Percentiles rank a stretch among this genome's conserved stretches.
Evolutionary conservation across 139 green algal species (phyloP).

Genomic region (Picocystis salinarum): DNA sequence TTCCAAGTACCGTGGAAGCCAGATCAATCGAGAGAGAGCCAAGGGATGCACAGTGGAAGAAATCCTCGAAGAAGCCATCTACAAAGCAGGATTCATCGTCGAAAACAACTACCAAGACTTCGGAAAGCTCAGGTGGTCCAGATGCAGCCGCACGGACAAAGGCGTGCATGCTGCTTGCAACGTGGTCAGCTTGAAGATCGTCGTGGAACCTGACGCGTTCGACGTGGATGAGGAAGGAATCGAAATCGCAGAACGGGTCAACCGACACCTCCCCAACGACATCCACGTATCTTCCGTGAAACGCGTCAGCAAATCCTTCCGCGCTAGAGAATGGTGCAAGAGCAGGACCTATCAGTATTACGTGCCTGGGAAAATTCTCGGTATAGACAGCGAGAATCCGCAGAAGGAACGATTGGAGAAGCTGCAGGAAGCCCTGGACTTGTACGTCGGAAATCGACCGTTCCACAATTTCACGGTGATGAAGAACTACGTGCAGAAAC

Average conservation of each 20-base stretch:
- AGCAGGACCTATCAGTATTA: constrained; percentile 28
- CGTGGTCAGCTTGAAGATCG: constrained; percentile 27
- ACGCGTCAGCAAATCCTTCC: constrained; percentile 19
- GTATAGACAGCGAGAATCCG: constrained; percentile 6
- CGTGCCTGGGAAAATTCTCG: constrained; percentile 12
- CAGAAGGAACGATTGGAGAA: constrained; percentile 4
- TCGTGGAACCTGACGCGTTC: constrained; percentile 13
- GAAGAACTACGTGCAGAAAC: too few relatives aligned
- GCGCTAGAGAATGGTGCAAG: constrained; percentile 16
- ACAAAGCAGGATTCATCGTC: constrained; percentile 24
- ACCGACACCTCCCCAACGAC: constrained; percentile 28
- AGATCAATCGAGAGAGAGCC: constrained; percentile 19
- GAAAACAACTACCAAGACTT: constrained; percentile 25
- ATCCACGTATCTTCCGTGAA: constrained; percentile 21
- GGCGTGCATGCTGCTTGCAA: constrained; percentile 40
- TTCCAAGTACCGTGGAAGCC: too few relatives aligned
- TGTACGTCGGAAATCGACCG: constrained; percentile 21
- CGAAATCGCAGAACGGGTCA: constrained; percentile 25
- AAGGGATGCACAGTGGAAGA: constrained; percentile 26
- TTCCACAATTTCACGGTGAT: constrained; percentile 55
- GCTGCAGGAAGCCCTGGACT: constrained; percentile 14
- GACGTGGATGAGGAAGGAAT: constrained; percentile 21
- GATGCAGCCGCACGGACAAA: constrained; percentile 53
- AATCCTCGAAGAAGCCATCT: constrained; percentile 34
- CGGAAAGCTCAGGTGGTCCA: constrained; percentile 29